These are phyloP conservation scores for Beta vulgaris DNA, from an alignment of 148 eudicot species.

Conservation along the genomic window DNA sequence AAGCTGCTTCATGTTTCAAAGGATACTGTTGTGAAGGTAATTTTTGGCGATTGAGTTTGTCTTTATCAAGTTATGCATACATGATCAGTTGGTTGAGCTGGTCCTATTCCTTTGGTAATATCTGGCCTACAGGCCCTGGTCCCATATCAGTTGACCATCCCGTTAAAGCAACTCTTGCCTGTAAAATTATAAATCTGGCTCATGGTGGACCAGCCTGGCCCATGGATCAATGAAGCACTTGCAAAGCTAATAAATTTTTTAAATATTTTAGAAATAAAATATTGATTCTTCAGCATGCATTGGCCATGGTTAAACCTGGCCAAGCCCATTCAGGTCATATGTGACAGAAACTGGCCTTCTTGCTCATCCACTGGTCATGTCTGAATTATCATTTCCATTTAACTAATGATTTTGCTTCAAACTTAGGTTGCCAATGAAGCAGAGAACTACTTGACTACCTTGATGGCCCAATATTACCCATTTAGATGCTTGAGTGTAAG, in stretches of 20 bases:
- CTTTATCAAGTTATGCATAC: neutral
- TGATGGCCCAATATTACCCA: conserved; percentile 75
- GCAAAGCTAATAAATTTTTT: no score
- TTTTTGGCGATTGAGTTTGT: neutral
- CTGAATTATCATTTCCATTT: neutral
- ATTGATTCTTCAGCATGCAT: no score
- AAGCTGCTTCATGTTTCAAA: conserved; percentile 76
- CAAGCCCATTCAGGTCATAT: no score
- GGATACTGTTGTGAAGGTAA: conserved; percentile 65
- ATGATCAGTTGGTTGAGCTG: neutral
- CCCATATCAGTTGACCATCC: neutral
- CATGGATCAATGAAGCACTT: neutral
- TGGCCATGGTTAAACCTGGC: no score
- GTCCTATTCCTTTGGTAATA: neutral
- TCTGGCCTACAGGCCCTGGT: neutral
- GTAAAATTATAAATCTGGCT: neutral
- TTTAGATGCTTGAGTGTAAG: conserved; percentile 81
- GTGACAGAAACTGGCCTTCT: no score
- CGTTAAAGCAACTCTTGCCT: neutral
- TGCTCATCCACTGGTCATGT: neutral
- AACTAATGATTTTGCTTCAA: conserved; percentile 4
- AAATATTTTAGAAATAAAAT: neutral
- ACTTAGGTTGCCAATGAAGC: conserved; percentile 77
- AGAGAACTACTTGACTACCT: conserved; percentile 62
- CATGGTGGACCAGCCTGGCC: neutral